A percentile compares a stretch with the other conserved stretches of the same genome.
These are phyloP conservation scores for Cyberlindnera galapagoensis DNA, from an alignment of 805 yeast species.

Conservation along the genomic window DNA sequence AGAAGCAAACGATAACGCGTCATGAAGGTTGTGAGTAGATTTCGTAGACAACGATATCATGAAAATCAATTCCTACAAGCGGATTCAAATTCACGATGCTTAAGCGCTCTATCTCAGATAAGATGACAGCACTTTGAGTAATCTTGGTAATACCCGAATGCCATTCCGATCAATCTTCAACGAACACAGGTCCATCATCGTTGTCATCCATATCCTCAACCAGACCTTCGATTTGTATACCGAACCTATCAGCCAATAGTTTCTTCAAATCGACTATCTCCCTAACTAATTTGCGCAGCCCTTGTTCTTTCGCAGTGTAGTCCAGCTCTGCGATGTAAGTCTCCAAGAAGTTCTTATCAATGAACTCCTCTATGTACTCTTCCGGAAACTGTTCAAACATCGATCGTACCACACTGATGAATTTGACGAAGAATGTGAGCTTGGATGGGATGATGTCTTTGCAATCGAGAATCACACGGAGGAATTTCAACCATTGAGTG, in stretches of 20 bases:
- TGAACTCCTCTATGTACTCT: constrained; percentile 36
- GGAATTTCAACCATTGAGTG: constrained; percentile 54
- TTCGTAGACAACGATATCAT: no score
- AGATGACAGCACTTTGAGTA: no score
- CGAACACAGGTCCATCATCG: constrained; percentile 21
- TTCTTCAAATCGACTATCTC: constrained; percentile 10
- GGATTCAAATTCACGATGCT: no score
- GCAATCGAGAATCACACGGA: constrained; percentile 37
- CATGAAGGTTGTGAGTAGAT: no score
- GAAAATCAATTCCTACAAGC: no score
- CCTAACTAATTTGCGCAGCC: constrained; percentile 14
- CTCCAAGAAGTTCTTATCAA: constrained; percentile 16
- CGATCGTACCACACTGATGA: constrained; percentile 26
- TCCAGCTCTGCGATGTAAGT: constrained; percentile 18
- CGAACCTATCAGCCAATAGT: constrained; percentile 13
- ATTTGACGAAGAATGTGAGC: constrained; percentile 23
- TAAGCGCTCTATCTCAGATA: no score
- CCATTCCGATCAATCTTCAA: constrained; percentile 10
- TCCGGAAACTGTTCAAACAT: constrained; percentile 38
- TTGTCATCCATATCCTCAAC: constrained; percentile 22
- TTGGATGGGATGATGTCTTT: constrained; percentile 23
- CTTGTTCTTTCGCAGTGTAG: constrained; percentile 21
- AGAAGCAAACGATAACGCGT: no score
- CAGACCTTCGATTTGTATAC: constrained; percentile 12
- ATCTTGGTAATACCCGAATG: no score